Percentiles rank a stretch among this genome's conserved stretches.
Conservation (phyloP, 2,329 filamentous ascomycete species). For the Trichophyton verrucosum region DNA sequence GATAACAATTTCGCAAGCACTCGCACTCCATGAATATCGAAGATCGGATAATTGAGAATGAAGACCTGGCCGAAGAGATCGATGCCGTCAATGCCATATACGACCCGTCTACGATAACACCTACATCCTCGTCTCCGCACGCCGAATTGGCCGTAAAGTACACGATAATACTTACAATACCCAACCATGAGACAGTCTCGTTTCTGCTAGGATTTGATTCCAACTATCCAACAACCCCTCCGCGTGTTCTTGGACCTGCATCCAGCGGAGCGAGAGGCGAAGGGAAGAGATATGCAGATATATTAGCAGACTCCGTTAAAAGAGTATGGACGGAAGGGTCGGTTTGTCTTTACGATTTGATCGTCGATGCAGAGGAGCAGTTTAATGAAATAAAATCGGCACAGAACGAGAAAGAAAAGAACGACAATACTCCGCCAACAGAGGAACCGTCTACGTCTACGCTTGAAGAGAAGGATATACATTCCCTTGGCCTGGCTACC, state of each 20-base stretch:
- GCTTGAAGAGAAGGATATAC: background rate
- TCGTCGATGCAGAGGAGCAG: slow-evolving; percentile 49
- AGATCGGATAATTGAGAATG: slow-evolving; percentile 10
- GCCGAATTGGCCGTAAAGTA: slow-evolving; percentile 20
- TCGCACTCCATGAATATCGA: background rate
- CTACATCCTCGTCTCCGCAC: slow-evolving; percentile 16
- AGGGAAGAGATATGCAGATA: slow-evolving; percentile 55
- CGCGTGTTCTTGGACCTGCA: slow-evolving; percentile 63
- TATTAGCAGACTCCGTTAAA: slow-evolving; percentile 55
- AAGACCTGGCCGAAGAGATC: slow-evolving; percentile 37
- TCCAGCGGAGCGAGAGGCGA: slow-evolving; percentile 63
- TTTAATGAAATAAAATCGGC: slow-evolving; percentile 42
- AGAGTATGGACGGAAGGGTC: slow-evolving; percentile 59
- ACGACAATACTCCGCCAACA: background rate
- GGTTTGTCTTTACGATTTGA: slow-evolving; percentile 83
- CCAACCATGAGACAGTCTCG: slow-evolving; percentile 40
- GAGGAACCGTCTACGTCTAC: slow-evolving; percentile 12
- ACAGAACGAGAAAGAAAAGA: background rate
- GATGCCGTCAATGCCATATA: slow-evolving; percentile 46
- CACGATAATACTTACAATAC: slow-evolving; percentile 53
- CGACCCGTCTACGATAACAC: slow-evolving; percentile 49
- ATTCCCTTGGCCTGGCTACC: slow-evolving; percentile 6
- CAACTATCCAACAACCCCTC: slow-evolving; percentile 63
- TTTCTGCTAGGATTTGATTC: slow-evolving; percentile 53
- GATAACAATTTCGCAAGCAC: no score